Evolutionary conservation across 306 rosid species (phyloP).

Genomic region (Alnus glutinosa): DNA sequence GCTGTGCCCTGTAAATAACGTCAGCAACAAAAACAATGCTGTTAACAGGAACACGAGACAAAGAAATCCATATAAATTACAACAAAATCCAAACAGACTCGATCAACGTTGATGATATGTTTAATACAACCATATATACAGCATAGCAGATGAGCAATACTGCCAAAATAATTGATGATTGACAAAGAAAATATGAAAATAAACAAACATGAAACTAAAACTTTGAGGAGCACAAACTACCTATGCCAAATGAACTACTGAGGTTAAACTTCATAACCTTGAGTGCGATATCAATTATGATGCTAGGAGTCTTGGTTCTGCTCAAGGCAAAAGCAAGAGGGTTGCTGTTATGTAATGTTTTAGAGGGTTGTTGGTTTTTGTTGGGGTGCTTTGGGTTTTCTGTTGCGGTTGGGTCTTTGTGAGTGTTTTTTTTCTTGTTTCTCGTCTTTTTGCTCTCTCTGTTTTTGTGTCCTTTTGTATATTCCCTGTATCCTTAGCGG

Average conservation of each 20-base stretch:
- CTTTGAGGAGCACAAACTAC: not conserved
- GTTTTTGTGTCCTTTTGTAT: too few species aligned
- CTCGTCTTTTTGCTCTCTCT: too few species aligned
- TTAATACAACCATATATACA: not conserved
- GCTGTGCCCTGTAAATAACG: slow-evolving; percentile 67
- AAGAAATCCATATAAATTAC: not conserved
- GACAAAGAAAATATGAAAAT: not conserved
- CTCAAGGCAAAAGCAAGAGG: too few species aligned
- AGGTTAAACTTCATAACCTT: too few species aligned
- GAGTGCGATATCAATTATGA: too few species aligned
- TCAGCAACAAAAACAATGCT: not conserved
- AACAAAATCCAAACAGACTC: not conserved
- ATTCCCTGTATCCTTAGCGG: too few species aligned
- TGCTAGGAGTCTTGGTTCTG: too few species aligned
- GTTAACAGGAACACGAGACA: not conserved
- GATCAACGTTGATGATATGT: not conserved
- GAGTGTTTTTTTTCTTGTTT: too few species aligned
- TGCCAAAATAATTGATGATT: not conserved
- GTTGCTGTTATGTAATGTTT: too few species aligned
- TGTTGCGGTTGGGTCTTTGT: too few species aligned
- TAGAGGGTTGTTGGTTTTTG: too few species aligned
- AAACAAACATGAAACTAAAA: not conserved
- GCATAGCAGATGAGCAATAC: not conserved
- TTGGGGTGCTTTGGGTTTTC: too few species aligned
- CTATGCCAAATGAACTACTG: not conserved